Conservation (phyloP, 768 basidiomycete species). For the Amanita pallidorosea region DNA sequence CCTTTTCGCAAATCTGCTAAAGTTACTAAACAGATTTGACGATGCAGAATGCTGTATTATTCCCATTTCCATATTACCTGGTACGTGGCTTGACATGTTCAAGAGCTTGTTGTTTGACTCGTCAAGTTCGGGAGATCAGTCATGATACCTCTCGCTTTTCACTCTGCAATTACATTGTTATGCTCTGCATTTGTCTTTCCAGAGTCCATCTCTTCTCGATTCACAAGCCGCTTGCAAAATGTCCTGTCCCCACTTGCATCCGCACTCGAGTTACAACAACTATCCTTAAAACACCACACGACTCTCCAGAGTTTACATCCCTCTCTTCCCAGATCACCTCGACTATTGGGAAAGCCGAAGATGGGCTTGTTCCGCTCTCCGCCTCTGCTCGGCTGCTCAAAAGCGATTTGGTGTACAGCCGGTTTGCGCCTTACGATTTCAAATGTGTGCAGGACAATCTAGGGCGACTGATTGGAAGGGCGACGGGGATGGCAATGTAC, state of each 20-base stretch:
- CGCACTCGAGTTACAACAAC: conserved; percentile 34
- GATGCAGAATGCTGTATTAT: conserved; percentile 45
- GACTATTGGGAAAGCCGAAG: conserved; percentile 31
- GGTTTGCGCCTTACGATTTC: conserved; percentile 52
- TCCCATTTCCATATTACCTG: conserved; percentile 55
- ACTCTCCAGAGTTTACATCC: conserved; percentile 26
- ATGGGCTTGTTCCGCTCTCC: conserved; percentile 38
- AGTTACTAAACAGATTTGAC: conserved; percentile 34
- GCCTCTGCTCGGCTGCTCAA: conserved; percentile 40
- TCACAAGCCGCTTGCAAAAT: conserved; percentile 35
- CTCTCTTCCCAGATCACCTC: conserved; percentile 19
- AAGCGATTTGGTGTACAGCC: conserved; percentile 48
- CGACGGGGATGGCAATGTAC: conserved; percentile 54
- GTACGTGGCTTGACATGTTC: conserved; percentile 15
- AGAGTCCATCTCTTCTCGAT: conserved; percentile 46
- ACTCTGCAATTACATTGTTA: conserved; percentile 44
- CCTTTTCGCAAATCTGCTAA: background rate
- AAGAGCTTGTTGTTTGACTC: background rate
- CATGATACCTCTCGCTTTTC: conserved; percentile 47
- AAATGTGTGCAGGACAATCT: conserved; percentile 34
- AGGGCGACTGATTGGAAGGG: conserved; percentile 41
- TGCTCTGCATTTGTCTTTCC: conserved; percentile 52
- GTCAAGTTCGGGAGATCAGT: conserved; percentile 37
- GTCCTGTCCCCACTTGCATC: conserved; percentile 38
- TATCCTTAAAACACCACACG: conserved; percentile 32